Evolutionary conservation across 768 basidiomycete species (phyloP), one percentile per base, ranked within the genome.

Genomic region (Tylopilus rubrobrunneus): DNA sequence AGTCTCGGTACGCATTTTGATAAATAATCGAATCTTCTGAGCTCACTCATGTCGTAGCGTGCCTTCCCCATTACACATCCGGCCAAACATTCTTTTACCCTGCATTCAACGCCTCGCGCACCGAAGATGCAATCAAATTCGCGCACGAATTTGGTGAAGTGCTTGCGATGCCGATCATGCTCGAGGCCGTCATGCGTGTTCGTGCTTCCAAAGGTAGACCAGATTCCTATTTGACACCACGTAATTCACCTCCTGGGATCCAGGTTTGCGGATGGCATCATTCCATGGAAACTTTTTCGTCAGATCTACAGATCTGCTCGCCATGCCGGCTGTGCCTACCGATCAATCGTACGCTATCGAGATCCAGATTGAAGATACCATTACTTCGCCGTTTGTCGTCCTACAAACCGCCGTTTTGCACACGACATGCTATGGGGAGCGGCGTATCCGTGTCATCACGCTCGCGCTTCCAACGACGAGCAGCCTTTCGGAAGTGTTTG

Each of bases 221-320:
- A n/a, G 11, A 40, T 40, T 19, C 36, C 11, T 31, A 42, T 25
- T 33, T 11, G 23, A 36, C 12, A 3, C 7, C 11, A 4, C 12
- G 36, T 45, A 14, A 49, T 53, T 53, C 50, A 49, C 2, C 23
- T 2, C 14, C 15, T 29, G n/a, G 11, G 50, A 31, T 51, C 2
- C 56, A 88, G 89, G 95, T 56, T 75, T 98, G 43, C 87, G 94
- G 47, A 92, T 98, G 93, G 86, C 94, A 7, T 90, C 92, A 1
- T 98, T 96, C 89, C 93, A 98, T 62, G 96, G 96, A 56, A 98
- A 98, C 76, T 97, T 98, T 78, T 98, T 98, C 67, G 92, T 97
- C 52, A 87, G 96, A 49, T 97, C 94, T 23, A 98, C 96, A 21
- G 96, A 98, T 72, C 81, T 98, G 5, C 81, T 98, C 34, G 92